phyloP scores from a whole-genome alignment of 2,329 filamentous ascomycete species.

The Pseudocercospora eumusae region DNA sequence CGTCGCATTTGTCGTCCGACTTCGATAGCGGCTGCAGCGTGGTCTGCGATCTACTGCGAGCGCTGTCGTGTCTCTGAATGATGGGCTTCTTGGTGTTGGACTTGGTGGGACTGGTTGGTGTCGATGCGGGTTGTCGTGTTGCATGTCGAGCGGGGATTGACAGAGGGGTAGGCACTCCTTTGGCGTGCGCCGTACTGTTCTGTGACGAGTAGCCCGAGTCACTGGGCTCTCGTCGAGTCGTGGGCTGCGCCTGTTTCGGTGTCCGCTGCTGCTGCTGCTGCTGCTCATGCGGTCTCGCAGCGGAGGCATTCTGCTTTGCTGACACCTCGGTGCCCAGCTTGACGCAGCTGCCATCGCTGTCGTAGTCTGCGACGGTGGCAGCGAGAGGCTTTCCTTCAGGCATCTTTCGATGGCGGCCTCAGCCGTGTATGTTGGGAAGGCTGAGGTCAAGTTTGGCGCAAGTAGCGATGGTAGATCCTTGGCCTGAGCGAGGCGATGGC shows the following conservation, averaged over 20 bases:
- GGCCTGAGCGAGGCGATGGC: conserved; percentile 13
- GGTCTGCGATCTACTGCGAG: conserved; percentile 45
- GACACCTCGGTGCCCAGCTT: conserved; percentile 49
- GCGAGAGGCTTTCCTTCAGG: conserved; percentile 18
- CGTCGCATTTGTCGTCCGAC: conserved; percentile 47
- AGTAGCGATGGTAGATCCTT: conserved; percentile 10
- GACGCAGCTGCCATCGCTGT: conserved; percentile 44
- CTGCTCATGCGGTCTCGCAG: conserved; percentile 37
- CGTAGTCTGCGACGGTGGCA: conserved; percentile 44
- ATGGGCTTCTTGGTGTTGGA: conserved; percentile 28
- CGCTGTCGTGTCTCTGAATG: conserved; percentile 32
- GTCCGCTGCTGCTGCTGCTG: conserved; percentile 31
- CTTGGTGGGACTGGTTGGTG: conserved; percentile 19
- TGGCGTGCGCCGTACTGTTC: conserved; percentile 22
- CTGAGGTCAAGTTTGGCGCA: conserved; percentile 12
- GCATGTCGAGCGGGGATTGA: conserved; percentile 11
- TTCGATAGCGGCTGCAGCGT: conserved; percentile 10
- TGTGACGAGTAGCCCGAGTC: conserved; percentile 64
- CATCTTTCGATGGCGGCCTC: conserved; percentile 7
- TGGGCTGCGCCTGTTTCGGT: conserved; percentile 29
- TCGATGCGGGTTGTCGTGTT: conserved; percentile 15
- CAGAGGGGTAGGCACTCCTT: conserved; percentile 14
- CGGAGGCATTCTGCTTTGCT: conserved; percentile 53
- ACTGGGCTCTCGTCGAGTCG: conserved; percentile 50
- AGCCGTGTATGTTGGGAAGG: conserved; percentile 3